phyloP scores from a whole-genome alignment of 2,329 filamentous ascomycete species.

The Chrysoporthe cubensis region DNA sequence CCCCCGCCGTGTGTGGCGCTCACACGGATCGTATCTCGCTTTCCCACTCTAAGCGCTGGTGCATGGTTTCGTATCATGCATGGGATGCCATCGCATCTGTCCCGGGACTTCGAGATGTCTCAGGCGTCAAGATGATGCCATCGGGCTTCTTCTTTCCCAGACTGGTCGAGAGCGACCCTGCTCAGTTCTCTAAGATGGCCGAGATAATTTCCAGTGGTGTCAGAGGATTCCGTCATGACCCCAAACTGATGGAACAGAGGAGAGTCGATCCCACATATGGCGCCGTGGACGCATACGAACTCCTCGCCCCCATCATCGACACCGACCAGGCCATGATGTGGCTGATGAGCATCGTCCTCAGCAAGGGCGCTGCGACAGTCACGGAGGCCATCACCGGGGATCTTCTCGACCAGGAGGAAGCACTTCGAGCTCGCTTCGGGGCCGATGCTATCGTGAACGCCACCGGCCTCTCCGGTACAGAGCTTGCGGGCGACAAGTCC shows the following conservation, averaged over 20 bases:
- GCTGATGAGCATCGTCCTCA: slow-evolving; percentile 44
- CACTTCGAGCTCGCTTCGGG: slow-evolving; percentile 38
- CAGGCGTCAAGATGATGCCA: slow-evolving; percentile 44
- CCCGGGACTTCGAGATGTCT: slow-evolving; percentile 37
- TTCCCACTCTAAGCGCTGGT: slow-evolving; percentile 45
- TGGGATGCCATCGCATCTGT: slow-evolving; percentile 45
- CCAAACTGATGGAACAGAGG: slow-evolving; percentile 42
- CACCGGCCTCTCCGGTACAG: slow-evolving; percentile 42
- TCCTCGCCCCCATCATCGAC: slow-evolving; percentile 50
- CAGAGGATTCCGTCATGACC: slow-evolving; percentile 42
- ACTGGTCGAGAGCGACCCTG: slow-evolving; percentile 39
- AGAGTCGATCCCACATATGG: slow-evolving; percentile 40
- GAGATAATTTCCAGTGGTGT: slow-evolving; percentile 46
- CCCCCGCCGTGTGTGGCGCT: slow-evolving; percentile 49
- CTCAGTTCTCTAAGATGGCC: slow-evolving; percentile 43
- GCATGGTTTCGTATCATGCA: slow-evolving; percentile 46
- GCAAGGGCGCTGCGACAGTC: slow-evolving; percentile 45
- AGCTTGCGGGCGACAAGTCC: slow-evolving; percentile 43
- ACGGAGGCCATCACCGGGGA: slow-evolving; percentile 44
- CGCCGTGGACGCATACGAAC: slow-evolving; percentile 48
- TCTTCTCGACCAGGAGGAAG: slow-evolving; percentile 41
- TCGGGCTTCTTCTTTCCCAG: slow-evolving; percentile 46
- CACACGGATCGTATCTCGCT: slow-evolving; percentile 46
- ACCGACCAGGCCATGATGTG: slow-evolving; percentile 49
- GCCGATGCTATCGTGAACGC: slow-evolving; percentile 50